Evolutionary conservation across 805 yeast species (phyloP).

Genomic region (Kuraishia borneana): DNA sequence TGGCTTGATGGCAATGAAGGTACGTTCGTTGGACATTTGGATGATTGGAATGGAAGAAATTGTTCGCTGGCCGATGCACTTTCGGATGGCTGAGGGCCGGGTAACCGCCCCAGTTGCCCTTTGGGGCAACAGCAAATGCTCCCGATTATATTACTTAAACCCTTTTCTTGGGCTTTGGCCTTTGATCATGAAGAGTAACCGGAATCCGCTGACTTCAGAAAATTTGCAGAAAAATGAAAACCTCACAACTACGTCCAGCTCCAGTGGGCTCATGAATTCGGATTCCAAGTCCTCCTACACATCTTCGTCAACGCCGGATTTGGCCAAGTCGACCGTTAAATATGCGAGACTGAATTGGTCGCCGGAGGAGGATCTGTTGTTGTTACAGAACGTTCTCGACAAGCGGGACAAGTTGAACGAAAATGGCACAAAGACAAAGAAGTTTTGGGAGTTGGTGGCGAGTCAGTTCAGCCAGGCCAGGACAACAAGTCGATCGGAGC

Average conservation of each 20-base stretch:
- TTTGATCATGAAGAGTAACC: too few relatives aligned
- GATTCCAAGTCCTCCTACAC: background rate
- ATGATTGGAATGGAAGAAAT: too few relatives aligned
- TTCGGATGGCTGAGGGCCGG: too few relatives aligned
- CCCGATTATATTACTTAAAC: too few relatives aligned
- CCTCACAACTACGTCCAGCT: background rate
- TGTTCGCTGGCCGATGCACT: too few relatives aligned
- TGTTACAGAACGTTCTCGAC: background rate
- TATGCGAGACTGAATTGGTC: slow-evolving; percentile 1
- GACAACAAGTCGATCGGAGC: background rate
- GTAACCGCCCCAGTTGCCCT: too few relatives aligned
- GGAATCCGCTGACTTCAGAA: background rate
- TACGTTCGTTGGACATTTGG: slow-evolving; percentile 68
- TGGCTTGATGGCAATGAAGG: slow-evolving; percentile 92
- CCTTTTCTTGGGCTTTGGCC: too few relatives aligned
- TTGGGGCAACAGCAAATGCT: too few relatives aligned
- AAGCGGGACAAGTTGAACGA: background rate
- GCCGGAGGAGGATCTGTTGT: background rate
- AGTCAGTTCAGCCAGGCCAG: background rate
- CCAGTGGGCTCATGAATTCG: background rate
- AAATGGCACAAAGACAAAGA: background rate
- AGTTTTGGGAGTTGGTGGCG: slow-evolving; percentile 6
- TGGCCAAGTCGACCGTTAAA: background rate
- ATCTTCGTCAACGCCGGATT: background rate
- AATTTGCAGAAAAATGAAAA: background rate